Evolutionary conservation across 306 rosid genomes (phyloP), one percentile per base, ranked within the genome.

Genomic region (Begonia loranthoides): DNA sequence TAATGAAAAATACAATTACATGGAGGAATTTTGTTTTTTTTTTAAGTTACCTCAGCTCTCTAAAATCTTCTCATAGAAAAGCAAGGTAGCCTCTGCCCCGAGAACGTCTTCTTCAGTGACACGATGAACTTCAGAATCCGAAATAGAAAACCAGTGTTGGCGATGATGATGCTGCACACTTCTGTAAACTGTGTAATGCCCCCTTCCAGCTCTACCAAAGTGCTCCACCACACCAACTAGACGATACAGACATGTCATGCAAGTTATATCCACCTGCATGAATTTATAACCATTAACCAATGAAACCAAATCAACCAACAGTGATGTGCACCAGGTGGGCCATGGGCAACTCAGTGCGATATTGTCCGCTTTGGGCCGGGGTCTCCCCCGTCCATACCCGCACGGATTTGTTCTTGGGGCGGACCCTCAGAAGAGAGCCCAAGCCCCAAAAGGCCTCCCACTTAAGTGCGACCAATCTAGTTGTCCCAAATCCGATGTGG

Each of bases 131-230:
- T 78, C 73, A 60, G 95, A 80, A 73, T 86, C 95, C 17, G 99
- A 90, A 66, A 90, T 67, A 63, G 78, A 65, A 71, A 78, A 83
- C 99, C 95, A 90, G 60, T 41, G 63, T 14, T 52, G 52, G 17
- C 9, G 36, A 5, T 74, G 56, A 56, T 75, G 58, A 55, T 50
- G 58, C 56, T 63, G 63, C 56, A 45, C 74, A 38, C 87, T 63
- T 73, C 94, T 80, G 65, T 82, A 82, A 54, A 85, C 87, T n/a
- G 83, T 90, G 74, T 90, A 90, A 78, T 90, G 99, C 58, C 99
- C 95, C 2, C 86, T 65, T 28, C 94, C 94, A 4, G 87, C 78
- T 65, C 57, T 70, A 65, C 95, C 99, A 54, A 74, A 82, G 69
- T 90, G 95, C 66, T 82, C 87, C 66, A 86, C 95, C 13, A 74